Base-by-base conservation (phyloP, 202 grass and related monocot genomes). In the Dendrocalamus latiflorus region DNA sequence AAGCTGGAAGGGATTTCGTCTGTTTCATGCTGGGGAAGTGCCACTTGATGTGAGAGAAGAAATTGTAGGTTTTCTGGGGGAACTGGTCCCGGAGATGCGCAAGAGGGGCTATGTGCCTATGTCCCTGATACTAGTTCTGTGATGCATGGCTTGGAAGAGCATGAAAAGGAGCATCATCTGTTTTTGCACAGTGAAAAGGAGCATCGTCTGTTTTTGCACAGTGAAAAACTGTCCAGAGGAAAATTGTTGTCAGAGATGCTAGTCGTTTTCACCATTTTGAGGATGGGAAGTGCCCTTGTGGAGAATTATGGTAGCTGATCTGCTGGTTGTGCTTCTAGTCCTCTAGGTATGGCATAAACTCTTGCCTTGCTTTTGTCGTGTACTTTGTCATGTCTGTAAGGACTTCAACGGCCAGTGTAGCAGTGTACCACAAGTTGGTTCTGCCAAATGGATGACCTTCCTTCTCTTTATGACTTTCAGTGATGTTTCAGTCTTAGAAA, bases 181-280 rank as follows among this genome's bases (percentile, higher is more conserved):
- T 94, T 88, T 65, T 68, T 91, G 76, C 92, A 97, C 67, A 97
- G n/a, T n/a, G n/a, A n/a, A n/a, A n/a, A n/a, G n/a, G n/a, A n/a
- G n/a, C n/a, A n/a, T n/a, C n/a, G n/a, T n/a, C n/a, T n/a, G n/a
- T n/a, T n/a, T n/a, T n/a, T n/a, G n/a, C n/a, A n/a, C n/a, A n/a
- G n/a, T n/a, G n/a, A n/a, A n/a, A n/a, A n/a, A n/a, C n/a, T n/a
- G 63, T 73, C 16, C 75, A 74, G 41, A 90, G 90, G 61, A 84
- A 88, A 49, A 98, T 97, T 43, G 54, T 91, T 3, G 83, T 98
- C 43, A 87, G 85, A 87, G 89, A 98, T 88, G 45, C 87, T 59
- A 98, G 78, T 74, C 87, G 95, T 54, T 98, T 93, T 76, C 95
- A 98, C 75, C 90, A 98, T 87, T 98, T 98, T 79, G 86, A 88